Evolutionary conservation across 2,329 filamentous ascomycete species (phyloP).

Genomic region (Scedosporium boydii): DNA sequence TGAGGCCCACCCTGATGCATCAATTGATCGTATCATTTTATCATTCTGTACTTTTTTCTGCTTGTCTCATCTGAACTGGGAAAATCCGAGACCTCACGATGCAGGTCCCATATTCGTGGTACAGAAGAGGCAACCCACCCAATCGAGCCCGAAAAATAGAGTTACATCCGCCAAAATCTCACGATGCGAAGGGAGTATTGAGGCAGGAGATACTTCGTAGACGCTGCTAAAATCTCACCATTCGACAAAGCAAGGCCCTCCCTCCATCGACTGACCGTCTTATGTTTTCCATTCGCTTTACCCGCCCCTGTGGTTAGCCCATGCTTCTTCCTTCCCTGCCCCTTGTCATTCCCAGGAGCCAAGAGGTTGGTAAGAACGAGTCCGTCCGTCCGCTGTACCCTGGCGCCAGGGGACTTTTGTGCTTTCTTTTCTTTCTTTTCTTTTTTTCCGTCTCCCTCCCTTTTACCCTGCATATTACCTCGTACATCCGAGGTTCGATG

Average conservation of each 20-base stretch:
- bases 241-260: background rate
- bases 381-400: background rate
- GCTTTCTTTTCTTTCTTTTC: background rate
- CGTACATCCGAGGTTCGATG: background rate
- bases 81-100: background rate
- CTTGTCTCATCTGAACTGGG: no score
- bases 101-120: background rate
- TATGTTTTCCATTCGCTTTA: background rate
- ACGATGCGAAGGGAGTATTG: background rate
- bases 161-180: background rate
- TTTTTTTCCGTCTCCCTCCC: background rate
- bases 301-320: background rate
- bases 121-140: background rate
- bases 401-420: background rate
- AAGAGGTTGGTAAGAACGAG: background rate
- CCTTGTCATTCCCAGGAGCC: background rate
- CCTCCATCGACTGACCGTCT: background rate
- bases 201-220: background rate
- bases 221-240: background rate
- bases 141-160: background rate
- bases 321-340: background rate
- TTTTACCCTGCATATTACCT: background rate
- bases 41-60: no score
- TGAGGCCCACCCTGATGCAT: no score
- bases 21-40: no score